Evolutionary conservation across 2,329 filamentous ascomycete species (phyloP).

Genomic region (Aspergillus spinulosporus): DNA sequence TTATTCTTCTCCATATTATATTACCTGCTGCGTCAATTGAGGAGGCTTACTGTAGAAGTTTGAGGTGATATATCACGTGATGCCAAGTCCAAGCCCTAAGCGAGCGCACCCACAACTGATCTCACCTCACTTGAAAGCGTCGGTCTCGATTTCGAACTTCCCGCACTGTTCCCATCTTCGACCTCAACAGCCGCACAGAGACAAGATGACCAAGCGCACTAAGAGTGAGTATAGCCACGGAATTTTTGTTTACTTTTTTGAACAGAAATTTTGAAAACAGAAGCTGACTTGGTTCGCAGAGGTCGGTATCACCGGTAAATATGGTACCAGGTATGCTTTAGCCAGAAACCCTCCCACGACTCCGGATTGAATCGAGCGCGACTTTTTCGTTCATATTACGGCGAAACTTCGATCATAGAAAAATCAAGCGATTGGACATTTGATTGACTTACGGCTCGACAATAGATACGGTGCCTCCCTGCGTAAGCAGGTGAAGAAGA

Average conservation of each 20-base stretch:
- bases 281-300: conserved; percentile 50
- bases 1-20: too few species aligned
- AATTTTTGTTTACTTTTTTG: neutral
- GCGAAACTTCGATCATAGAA: conserved; percentile 20
- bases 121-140: conserved; percentile 32
- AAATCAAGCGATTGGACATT: conserved; percentile 10
- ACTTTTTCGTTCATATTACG: conserved; percentile 16
- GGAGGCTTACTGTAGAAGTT: neutral
- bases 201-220: conserved; percentile 91
- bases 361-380: conserved; percentile 18
- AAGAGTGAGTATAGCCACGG: conserved; percentile 59
- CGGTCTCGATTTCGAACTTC: conserved; percentile 33
- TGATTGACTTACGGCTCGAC: conserved; percentile 25
- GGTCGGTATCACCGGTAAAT: conserved; percentile 99
- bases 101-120: conserved; percentile 41
- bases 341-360: conserved; percentile 21
- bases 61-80: conserved; percentile 28
- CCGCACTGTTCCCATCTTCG: conserved; percentile 41
- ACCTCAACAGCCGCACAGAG: conserved; percentile 41
- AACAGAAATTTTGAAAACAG: neutral
- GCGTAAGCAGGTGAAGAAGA: conserved; percentile 99
- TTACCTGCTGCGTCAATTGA: neutral
- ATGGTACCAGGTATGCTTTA: conserved; percentile 82
- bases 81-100: conserved; percentile 39
- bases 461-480: conserved; percentile 95